Conservation (phyloP, 2,329 filamentous ascomycete species). For the Sporothrix luriei region DNA sequence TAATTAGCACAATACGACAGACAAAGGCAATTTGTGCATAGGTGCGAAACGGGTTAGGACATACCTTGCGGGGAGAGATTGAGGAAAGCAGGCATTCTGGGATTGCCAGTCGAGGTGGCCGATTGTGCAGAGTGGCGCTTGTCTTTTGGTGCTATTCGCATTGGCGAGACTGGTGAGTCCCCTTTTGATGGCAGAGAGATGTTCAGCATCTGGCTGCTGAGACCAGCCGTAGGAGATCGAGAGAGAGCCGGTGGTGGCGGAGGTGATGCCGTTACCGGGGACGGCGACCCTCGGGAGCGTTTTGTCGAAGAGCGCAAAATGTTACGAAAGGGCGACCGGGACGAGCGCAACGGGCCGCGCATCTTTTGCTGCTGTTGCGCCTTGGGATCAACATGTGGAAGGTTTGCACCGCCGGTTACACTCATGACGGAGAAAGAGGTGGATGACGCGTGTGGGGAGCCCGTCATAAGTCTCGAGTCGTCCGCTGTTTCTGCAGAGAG, state of each 20-base stretch:
- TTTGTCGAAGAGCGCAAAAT: constrained; percentile 42
- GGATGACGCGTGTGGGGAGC: neutral
- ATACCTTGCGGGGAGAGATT: constrained; percentile 47
- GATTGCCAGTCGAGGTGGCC: constrained; percentile 24
- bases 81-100: constrained; percentile 40
- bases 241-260: constrained; percentile 31
- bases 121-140: constrained; percentile 25
- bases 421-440: constrained; percentile 23
- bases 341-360: constrained; percentile 24
- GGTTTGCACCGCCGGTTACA: constrained; percentile 26
- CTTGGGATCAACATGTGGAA: neutral
- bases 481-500: neutral
- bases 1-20: neutral
- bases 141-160: constrained; percentile 21
- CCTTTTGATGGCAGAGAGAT: constrained; percentile 24
- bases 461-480: constrained; percentile 13
- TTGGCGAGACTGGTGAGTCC: constrained; percentile 25
- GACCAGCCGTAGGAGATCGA: constrained; percentile 32
- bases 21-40: constrained; percentile 29
- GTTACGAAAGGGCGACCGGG: constrained; percentile 40
- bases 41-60: constrained; percentile 33
- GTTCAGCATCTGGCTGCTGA: constrained; percentile 28
- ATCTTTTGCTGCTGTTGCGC: constrained; percentile 33
- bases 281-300: constrained; percentile 40
- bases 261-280: constrained; percentile 33